phyloP scores from a whole-genome alignment of 1,284 basidiomycete genomes.

The Coniophora puteana region DNA sequence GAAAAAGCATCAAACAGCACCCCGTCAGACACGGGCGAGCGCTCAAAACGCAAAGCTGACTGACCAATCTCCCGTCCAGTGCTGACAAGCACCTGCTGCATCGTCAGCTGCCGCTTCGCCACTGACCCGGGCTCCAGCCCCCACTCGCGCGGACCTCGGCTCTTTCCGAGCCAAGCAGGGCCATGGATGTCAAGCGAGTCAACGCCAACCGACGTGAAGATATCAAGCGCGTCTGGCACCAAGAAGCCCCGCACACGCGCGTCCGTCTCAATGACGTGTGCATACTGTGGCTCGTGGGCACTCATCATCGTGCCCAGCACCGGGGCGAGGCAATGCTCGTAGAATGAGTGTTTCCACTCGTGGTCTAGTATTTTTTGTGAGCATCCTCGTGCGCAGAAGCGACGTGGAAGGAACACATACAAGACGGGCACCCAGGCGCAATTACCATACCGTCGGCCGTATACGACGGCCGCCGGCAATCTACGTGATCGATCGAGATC shows the following conservation, averaged over 20 bases:
- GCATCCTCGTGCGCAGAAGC: too few species aligned
- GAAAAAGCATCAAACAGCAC: constrained; percentile 9
- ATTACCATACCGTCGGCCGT: constrained; percentile 50
- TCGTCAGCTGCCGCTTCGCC: constrained; percentile 50
- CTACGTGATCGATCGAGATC: constrained; percentile 63
- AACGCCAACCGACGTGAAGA: constrained; percentile 36
- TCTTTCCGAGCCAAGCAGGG: too few species aligned
- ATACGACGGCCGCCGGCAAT: constrained; percentile 60
- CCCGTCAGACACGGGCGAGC: constrained; percentile 4
- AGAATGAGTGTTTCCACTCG: constrained; percentile 72
- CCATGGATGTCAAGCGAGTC: too few species aligned
- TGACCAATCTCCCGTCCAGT: constrained; percentile 67
- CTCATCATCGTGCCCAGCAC: constrained; percentile 65
- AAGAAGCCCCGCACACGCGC: constrained; percentile 55
- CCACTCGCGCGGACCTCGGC: too few species aligned
- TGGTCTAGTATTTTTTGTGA: too few species aligned
- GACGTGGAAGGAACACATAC: constrained; percentile 51
- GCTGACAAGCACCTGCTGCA: constrained; percentile 66
- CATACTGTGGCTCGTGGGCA: constrained; percentile 55
- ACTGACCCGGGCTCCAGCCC: too few species aligned
- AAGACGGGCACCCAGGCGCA: constrained; percentile 59
- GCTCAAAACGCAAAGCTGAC: constrained; percentile 22
- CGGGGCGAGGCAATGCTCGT: constrained; percentile 59
- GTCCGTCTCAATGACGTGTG: constrained; percentile 55
- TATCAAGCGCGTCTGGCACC: constrained; percentile 54